phyloP scores from a whole-genome alignment of 2,329 filamentous ascomycete species.

The Paracoccidioides brasiliensis region DNA sequence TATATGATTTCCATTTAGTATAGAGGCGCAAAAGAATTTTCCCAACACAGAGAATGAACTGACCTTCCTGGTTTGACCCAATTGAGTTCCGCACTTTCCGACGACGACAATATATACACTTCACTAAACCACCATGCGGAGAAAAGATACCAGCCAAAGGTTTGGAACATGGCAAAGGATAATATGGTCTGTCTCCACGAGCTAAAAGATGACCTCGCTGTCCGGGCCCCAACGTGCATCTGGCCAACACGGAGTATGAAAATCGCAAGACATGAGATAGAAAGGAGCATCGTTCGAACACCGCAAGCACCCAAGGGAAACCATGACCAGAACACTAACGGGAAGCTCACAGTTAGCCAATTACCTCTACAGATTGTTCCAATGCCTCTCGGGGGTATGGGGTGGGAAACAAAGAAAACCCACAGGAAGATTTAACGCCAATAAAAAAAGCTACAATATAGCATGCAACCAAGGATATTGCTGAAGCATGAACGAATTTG shows the following conservation, averaged over 20 bases:
- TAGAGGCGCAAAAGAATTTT: not conserved
- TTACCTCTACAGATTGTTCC: not conserved
- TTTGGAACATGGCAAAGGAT: constrained; percentile 51
- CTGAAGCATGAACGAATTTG: constrained; percentile 67
- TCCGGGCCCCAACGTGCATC: constrained; percentile 62
- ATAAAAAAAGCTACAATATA: constrained; percentile 61
- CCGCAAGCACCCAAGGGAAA: constrained; percentile 68
- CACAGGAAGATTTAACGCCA: constrained; percentile 56
- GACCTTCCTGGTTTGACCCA: constrained; percentile 59
- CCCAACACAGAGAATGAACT: constrained; percentile 21
- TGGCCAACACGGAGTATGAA: constrained; percentile 78
- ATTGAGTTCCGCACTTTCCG: constrained; percentile 48
- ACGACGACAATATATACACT: constrained; percentile 62
- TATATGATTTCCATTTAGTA: not conserved
- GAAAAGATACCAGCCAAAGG: constrained; percentile 59
- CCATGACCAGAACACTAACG: constrained; percentile 67
- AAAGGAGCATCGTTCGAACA: constrained; percentile 61
- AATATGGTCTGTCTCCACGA: constrained; percentile 48
- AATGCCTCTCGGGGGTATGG: not conserved
- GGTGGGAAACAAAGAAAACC: constrained; percentile 22
- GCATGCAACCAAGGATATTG: constrained; percentile 55
- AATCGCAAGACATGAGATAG: constrained; percentile 60
- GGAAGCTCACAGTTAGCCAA: constrained; percentile 2
- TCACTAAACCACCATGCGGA: constrained; percentile 72
- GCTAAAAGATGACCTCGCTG: constrained; percentile 53